Percentiles rank a stretch among this genome's conserved stretches.
Evolutionary conservation across 2,329 filamentous ascomycete species (phyloP).

Genomic region (Aspergillus flavus): DNA sequence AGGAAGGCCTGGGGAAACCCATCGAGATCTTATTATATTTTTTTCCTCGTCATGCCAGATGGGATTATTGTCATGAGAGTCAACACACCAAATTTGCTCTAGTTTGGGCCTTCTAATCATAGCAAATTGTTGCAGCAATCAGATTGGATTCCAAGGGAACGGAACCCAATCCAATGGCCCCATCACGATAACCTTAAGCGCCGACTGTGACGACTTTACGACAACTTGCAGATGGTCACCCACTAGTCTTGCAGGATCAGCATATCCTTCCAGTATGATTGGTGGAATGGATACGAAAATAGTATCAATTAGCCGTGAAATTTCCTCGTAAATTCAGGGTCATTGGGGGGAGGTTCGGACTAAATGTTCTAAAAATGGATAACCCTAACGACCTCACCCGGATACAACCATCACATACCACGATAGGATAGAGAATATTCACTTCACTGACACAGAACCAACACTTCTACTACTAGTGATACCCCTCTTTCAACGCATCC

Average conservation of each 20-base stretch:
- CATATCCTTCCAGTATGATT: background rate
- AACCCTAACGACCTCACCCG: background rate
- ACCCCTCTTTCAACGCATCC: background rate
- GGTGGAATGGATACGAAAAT: constrained; percentile 3
- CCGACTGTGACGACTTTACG: constrained; percentile 6
- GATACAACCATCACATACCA: background rate
- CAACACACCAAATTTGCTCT: background rate
- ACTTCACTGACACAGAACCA: background rate
- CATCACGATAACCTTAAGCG: constrained; percentile 21
- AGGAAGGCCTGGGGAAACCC: background rate
- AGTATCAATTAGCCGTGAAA: constrained; percentile 1
- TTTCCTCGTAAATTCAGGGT: background rate
- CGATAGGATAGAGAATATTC: background rate
- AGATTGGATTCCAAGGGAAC: background rate
- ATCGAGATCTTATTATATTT: background rate
- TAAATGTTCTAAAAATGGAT: background rate
- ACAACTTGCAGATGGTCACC: background rate
- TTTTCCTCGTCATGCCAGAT: background rate
- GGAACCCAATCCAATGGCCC: constrained; percentile 16
- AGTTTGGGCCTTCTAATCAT: constrained; percentile 19
- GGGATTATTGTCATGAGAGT: background rate
- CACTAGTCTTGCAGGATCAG: background rate
- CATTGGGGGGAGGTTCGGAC: background rate
- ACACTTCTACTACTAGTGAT: background rate
- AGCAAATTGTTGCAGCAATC: constrained; percentile 10